Evolutionary conservation across 306 rosid genomes (phyloP).

Genomic region (Pyrus communis): DNA sequence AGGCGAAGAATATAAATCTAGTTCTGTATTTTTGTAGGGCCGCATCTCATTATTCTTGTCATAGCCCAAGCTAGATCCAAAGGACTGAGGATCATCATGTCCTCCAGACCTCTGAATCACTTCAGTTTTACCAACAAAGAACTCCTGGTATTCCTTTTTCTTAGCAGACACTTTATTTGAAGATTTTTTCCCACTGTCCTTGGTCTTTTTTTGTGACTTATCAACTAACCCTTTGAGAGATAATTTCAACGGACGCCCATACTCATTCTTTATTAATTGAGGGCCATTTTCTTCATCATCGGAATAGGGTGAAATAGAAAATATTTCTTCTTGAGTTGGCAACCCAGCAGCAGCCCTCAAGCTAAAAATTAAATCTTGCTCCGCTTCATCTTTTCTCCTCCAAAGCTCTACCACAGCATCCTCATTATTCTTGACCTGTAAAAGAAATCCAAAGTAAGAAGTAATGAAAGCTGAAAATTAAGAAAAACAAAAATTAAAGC

Average conservation of each 20-base stretch:
- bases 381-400: conserved; percentile 81
- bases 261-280: conserved; percentile 57
- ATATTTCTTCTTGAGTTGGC: conserved; percentile 90
- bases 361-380: conserved; percentile 64
- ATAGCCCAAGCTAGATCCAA: conserved; percentile 45
- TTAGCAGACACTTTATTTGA: conserved; percentile 49
- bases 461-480: conserved; percentile 4
- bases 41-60: conserved; percentile 50
- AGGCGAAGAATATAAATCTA: conserved; percentile 56
- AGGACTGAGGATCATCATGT: conserved; percentile 45
- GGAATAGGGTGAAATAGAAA: conserved; percentile 82
- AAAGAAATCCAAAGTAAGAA: conserved; percentile 11
- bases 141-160: conserved; percentile 50
- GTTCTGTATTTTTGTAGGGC: conserved; percentile 47
- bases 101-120: conserved; percentile 47
- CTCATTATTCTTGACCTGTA: conserved; percentile 77
- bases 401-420: conserved; percentile 97
- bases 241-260: conserved; percentile 66
- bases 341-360: conserved; percentile 94
- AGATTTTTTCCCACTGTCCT: conserved; percentile 66
- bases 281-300: conserved; percentile 83
- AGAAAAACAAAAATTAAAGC: background rate
- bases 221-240: conserved; percentile 69
- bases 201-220: conserved; percentile 62
- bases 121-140: conserved; percentile 33